phyloP scores from a whole-genome alignment of 345 rosid genomes.

The Hibiscus syriacus region DNA sequence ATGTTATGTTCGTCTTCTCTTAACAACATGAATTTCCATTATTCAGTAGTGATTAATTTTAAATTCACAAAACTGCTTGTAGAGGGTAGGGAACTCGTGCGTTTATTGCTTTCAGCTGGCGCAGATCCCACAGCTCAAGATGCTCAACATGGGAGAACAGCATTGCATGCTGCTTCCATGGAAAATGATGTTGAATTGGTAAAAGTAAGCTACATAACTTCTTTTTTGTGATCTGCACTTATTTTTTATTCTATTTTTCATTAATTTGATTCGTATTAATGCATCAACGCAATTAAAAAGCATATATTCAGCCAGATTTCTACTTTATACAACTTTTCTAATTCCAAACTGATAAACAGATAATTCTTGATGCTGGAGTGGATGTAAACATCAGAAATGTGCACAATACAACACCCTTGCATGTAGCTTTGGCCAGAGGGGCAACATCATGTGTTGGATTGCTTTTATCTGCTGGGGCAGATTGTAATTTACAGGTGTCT shows the following conservation, averaged over 20 bases:
- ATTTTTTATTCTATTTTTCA: background rate
- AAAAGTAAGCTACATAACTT: no score
- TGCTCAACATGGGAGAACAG: slow-evolving; percentile 79
- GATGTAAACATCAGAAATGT: slow-evolving; percentile 68
- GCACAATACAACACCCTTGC: slow-evolving; percentile 86
- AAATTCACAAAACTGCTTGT: slow-evolving; percentile 22
- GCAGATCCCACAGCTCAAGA: slow-evolving; percentile 91
- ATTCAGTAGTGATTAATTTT: background rate
- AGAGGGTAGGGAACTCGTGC: slow-evolving; percentile 94
- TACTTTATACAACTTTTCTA: slow-evolving; percentile 13
- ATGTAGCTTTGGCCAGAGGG: slow-evolving; percentile 89
- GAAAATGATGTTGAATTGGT: slow-evolving; percentile 87
- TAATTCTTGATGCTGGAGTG: no score
- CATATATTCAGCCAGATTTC: background rate
- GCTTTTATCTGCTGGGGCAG: slow-evolving; percentile 76
- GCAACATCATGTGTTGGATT: slow-evolving; percentile 81
- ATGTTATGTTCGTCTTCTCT: background rate
- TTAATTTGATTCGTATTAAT: background rate
- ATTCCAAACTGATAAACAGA: slow-evolving; percentile 12
- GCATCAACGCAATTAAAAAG: background rate
- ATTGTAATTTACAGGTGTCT: slow-evolving; percentile 83
- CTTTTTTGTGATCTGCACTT: background rate
- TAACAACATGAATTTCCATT: background rate
- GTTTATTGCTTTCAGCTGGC: slow-evolving; percentile 77
- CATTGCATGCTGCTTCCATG: slow-evolving; percentile 86